Conservation (phyloP, 2,329 filamentous ascomycete genomes). For the Rhinocladiella mackenziei region DNA sequence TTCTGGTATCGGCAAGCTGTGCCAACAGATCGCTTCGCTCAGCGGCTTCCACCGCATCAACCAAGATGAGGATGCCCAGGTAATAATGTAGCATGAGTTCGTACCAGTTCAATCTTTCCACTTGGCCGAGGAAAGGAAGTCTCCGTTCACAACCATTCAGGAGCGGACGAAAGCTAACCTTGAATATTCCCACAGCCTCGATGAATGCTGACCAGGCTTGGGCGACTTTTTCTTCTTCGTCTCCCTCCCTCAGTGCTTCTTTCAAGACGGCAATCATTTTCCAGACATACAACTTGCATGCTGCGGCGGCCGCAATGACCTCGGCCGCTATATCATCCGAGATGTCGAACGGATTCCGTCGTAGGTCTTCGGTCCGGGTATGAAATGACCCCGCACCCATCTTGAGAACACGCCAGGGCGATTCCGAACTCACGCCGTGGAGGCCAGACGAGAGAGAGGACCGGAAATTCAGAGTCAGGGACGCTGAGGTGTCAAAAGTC, state of each 20-base stretch:
- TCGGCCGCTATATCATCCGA: conserved; percentile 32
- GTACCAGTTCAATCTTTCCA: conserved; percentile 35
- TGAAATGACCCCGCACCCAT: conserved; percentile 32
- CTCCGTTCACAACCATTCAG: conserved; percentile 31
- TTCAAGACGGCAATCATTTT: conserved; percentile 34
- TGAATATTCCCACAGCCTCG: conserved; percentile 33
- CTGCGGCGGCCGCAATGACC: conserved; percentile 32
- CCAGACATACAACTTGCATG: conserved; percentile 33
- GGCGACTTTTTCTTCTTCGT: conserved; percentile 31
- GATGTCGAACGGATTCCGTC: conserved; percentile 27
- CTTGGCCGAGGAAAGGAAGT: conserved; percentile 32
- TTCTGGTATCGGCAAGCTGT: conserved; percentile 25
- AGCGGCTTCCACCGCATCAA: conserved; percentile 32
- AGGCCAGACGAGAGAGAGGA: conserved; percentile 41
- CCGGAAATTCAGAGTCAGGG: conserved; percentile 41
- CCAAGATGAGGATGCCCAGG: conserved; percentile 32
- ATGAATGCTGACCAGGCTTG: conserved; percentile 29
- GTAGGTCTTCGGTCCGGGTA: conserved; percentile 31
- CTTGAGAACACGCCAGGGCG: conserved; percentile 32
- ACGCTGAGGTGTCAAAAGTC: conserved; percentile 43
- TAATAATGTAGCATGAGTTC: conserved; percentile 33
- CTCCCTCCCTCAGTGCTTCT: conserved; percentile 34
- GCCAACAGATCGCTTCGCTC: conserved; percentile 30
- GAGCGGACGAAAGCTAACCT: conserved; percentile 31
- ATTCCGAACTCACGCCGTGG: conserved; percentile 30